Percentiles rank a stretch among this genome's conserved stretches.
phyloP scores from a whole-genome alignment of 2,329 filamentous ascomycete species.

The Thelonectria rubi region DNA sequence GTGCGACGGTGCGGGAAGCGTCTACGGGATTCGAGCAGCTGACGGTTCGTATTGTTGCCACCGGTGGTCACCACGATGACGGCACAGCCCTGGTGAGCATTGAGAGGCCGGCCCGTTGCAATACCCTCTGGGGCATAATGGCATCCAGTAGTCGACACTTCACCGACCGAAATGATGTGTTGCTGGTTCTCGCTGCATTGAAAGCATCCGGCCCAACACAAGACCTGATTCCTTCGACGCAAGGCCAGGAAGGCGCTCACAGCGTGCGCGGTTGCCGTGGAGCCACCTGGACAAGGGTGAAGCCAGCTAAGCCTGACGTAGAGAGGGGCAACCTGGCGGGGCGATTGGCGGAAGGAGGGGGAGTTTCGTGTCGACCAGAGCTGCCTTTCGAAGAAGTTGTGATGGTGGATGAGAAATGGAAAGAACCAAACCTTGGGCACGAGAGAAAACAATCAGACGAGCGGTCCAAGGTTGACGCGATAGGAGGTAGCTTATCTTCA shows the following conservation, averaged over 20 bases:
- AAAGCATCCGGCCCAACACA: neutral
- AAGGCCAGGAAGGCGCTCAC: neutral
- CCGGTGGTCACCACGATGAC: constrained; percentile 9
- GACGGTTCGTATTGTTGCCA: constrained; percentile 9
- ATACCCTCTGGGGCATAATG: constrained; percentile 4
- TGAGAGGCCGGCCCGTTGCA: neutral
- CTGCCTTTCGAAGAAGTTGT: too few species aligned
- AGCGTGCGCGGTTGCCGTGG: constrained; percentile 25
- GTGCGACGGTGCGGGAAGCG: constrained; percentile 16
- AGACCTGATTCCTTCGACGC: constrained; percentile 3
- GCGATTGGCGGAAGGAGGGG: constrained; percentile 29
- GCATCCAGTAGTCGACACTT: constrained; percentile 4
- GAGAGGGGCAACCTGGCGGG: constrained; percentile 44
- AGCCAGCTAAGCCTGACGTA: constrained; percentile 31
- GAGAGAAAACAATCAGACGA: neutral
- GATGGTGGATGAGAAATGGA: too few species aligned
- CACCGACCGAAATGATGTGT: constrained; percentile 3
- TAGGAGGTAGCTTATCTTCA: too few species aligned
- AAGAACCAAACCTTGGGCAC: too few species aligned
- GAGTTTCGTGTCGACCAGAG: constrained; percentile 17
- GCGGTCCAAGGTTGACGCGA: neutral
- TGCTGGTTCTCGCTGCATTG: neutral
- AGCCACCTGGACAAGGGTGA: constrained; percentile 25
- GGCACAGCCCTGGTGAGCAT: neutral
- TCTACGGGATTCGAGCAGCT: constrained; percentile 8